These are phyloP conservation scores for Vigna nakashimae DNA, from an alignment of 306 rosid species.

Conservation along the genomic window DNA sequence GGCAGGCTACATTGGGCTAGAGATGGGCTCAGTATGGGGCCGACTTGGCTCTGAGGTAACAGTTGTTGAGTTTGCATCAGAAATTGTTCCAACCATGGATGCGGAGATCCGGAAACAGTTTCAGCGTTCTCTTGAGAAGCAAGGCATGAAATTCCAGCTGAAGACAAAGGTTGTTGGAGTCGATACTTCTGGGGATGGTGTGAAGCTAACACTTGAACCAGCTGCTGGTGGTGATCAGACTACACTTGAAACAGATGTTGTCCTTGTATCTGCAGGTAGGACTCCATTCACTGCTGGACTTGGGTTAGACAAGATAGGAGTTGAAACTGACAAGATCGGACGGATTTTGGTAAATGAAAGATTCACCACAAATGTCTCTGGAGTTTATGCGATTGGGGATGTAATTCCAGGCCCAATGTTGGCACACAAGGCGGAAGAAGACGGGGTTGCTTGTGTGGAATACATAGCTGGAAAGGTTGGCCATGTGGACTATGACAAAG, in stretches of 20 bases:
- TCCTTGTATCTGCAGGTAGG: conserved; percentile 98
- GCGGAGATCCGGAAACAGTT: conserved; percentile 92
- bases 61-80: conserved; percentile 94
- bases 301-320: conserved; percentile 85
- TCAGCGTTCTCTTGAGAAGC: conserved; percentile 95
- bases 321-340: conserved; percentile 84
- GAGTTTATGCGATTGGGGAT: conserved; percentile 93
- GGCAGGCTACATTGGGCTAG: conserved; percentile 98
- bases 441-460: conserved; percentile 98
- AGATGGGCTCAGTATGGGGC: conserved; percentile 99
- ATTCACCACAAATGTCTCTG: conserved; percentile 76
- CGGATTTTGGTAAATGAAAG: conserved; percentile 83
- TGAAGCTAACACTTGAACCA: conserved; percentile 90
- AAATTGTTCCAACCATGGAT: conserved; percentile 96
- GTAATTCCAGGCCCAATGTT: conserved; percentile 99
- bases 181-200: conserved; percentile 85
- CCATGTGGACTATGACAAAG: conserved; percentile 98
- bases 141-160: conserved; percentile 89
- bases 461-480: conserved; percentile 95
- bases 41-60: conserved; percentile 89
- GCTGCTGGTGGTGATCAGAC: conserved; percentile 93
- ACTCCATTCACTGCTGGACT: conserved; percentile 89
- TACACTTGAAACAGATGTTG: conserved; percentile 85
- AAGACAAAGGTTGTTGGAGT: conserved; percentile 96
- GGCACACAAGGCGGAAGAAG: conserved; percentile 99